Base-by-base conservation (phyloP, 352 stramenopile species). In the Phytopythium litorale region DNA sequence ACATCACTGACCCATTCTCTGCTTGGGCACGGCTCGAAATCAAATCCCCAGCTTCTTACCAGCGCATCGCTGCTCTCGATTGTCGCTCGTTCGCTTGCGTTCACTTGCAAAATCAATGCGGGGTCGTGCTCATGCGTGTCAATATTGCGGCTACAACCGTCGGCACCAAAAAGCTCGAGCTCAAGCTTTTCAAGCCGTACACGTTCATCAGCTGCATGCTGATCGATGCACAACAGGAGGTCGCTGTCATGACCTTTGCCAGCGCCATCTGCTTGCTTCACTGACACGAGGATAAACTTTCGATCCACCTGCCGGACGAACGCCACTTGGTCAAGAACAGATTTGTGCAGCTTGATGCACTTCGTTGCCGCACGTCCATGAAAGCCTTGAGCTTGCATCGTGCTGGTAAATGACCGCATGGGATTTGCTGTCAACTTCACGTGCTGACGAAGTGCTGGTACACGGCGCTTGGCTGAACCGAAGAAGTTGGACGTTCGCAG, bases 151-250 rank as follows among this genome's bases (percentile, higher is more conserved):
- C 82, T 51, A 58, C 81, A 64, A n/a, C 86, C 72, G 56, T 79
- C 53, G 13, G 56, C 40, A 43, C 81, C 76, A 71, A 94, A 92
- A 51, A 92, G 65, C 19, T 78, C 63, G 0, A 68, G 56, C 52
- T 98, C 92, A 3, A 98, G 63, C 7, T 80, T 78, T 60, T 98
- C 92, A 8, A 98, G 70, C 7, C 76, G 77, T 7, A 98, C 73
- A 5, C 92, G 79, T 53, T 98, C 92, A 53, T 98, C 90, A 28
- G 89, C 92, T 37, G 92, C 92, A 58, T 98, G 92, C 60, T 98
- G 92, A 30, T 98, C 92, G 23, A 98, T 89, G 21, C 87, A 95
- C 48, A 95, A 45, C 5, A 93, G 54, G 33, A 94, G 49, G 13
- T 59, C 73, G 1, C 66, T 4, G 2, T 65, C 19, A 30, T 21